Evolutionary conservation across 306 rosid species (phyloP).

Genomic region (Malus orientalis): DNA sequence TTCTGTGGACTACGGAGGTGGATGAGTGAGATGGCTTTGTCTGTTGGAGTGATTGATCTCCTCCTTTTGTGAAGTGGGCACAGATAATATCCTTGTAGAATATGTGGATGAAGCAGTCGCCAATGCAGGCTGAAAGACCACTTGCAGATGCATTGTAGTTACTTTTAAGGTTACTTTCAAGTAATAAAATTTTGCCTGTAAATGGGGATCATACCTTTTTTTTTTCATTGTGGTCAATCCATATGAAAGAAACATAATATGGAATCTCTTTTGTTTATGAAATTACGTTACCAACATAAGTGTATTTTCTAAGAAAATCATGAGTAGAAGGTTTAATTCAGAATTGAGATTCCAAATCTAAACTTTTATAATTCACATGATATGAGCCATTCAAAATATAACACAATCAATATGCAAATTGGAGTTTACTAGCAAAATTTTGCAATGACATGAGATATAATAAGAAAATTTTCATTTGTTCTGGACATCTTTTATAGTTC

Average conservation of each 20-base stretch:
- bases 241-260: background rate
- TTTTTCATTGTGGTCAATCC: background rate
- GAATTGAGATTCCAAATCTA: background rate
- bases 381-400: no score
- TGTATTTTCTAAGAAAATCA: no score
- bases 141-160: conserved; percentile 9
- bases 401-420: background rate
- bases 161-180: conserved; percentile 6
- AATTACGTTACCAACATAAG: no score
- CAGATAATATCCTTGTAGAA: conserved; percentile 22
- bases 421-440: background rate
- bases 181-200: background rate
- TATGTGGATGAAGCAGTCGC: background rate
- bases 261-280: background rate
- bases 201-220: background rate
- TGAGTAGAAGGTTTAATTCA: background rate
- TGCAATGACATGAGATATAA: background rate
- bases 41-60: background rate
- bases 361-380: no score
- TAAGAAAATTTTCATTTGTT: no score
- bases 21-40: conserved; percentile 5
- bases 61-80: conserved; percentile 8
- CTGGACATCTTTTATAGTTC: no score
- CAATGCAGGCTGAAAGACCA: conserved; percentile 1
- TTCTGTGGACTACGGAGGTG: conserved; percentile 16